These are phyloP conservation scores for Basipetospora chlamydospora DNA, from an alignment of 2,329 filamentous ascomycete genomes.

Conservation along the genomic window DNA sequence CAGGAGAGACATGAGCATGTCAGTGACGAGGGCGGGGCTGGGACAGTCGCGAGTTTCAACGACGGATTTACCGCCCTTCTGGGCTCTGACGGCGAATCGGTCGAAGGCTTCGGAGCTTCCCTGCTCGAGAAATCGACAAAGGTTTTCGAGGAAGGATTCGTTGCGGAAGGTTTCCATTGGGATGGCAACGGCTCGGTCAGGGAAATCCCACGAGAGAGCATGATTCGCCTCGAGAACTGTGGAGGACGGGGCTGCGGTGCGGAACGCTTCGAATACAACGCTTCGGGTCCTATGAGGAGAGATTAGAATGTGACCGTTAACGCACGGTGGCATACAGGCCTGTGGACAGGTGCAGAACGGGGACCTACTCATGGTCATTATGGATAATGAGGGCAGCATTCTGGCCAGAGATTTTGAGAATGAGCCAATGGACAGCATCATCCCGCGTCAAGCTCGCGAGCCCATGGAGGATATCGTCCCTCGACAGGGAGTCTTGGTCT, in stretches of 20 bases:
- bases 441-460: too few relatives aligned
- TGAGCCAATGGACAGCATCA: too few relatives aligned
- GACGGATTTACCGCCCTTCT: conserved; percentile 10
- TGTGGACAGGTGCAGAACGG: too few relatives aligned
- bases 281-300: too few relatives aligned
- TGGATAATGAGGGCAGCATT: too few relatives aligned
- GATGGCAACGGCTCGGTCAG: conserved; percentile 33
- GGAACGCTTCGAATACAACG: conserved; percentile 49
- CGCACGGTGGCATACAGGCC: too few relatives aligned
- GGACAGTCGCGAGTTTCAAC: conserved; percentile 43
- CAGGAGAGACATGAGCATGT: conserved; percentile 45
- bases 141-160: conserved; percentile 26
- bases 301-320: too few relatives aligned
- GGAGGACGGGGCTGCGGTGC: conserved; percentile 36
- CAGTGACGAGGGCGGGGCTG: conserved; percentile 40
- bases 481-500: too few relatives aligned
- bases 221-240: conserved; percentile 34
- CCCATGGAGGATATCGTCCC: too few relatives aligned
- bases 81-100: conserved; percentile 32
- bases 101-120: conserved; percentile 38
- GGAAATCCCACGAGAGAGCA: conserved; percentile 46
- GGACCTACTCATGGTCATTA: too few relatives aligned
- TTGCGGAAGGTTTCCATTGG: conserved; percentile 16
- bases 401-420: too few relatives aligned
- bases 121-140: conserved; percentile 40